phyloP scores from a whole-genome alignment of 176 grass and related monocot genomes.

The Oryza punctata region DNA sequence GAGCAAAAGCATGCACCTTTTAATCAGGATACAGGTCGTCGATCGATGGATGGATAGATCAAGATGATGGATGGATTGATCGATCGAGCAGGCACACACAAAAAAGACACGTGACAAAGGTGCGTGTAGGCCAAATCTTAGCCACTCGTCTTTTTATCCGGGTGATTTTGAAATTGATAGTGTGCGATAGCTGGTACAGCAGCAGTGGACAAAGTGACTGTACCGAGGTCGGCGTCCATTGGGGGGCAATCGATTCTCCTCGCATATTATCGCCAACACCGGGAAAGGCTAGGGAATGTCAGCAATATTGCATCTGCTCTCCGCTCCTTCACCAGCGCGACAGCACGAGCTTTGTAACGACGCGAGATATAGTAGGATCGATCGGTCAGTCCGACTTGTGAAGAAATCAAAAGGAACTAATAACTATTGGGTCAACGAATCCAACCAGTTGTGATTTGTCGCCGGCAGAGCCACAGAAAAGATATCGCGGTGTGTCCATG shows the following conservation, averaged over 20 bases:
- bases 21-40: background rate
- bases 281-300: background rate
- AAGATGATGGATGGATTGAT: background rate
- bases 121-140: conserved; percentile 17
- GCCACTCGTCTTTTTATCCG: conserved; percentile 17
- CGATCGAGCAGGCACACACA: background rate
- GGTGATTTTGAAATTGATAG: conserved; percentile 11
- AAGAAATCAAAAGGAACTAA: background rate
- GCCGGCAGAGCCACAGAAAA: too few relatives aligned
- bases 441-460: background rate
- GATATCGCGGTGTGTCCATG: too few relatives aligned
- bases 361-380: too few relatives aligned
- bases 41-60: background rate
- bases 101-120: background rate
- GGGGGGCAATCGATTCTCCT: background rate
- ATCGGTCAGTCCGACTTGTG: background rate
- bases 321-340: too few relatives aligned
- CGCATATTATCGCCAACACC: background rate
- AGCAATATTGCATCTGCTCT: background rate
- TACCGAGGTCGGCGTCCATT: background rate
- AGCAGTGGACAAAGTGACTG: background rate
- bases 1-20: background rate
- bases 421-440: background rate
- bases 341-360: too few relatives aligned
- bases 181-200: background rate